Evolutionary conservation across 75 land plant species (phyloP).

Genomic region (Picea glauca): DNA sequence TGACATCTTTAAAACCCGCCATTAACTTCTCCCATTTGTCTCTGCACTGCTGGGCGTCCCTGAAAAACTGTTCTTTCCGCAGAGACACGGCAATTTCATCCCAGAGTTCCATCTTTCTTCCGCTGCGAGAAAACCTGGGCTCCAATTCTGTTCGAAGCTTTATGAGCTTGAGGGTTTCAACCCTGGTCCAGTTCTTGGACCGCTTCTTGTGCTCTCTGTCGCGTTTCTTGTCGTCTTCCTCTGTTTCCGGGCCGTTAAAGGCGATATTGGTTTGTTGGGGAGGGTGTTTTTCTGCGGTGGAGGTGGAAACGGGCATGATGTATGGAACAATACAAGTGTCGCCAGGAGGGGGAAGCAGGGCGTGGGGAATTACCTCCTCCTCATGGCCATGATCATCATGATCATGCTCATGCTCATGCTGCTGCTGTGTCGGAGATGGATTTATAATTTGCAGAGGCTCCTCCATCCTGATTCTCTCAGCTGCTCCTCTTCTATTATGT

Average conservation of each 20-base stretch:
- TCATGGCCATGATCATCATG: background rate
- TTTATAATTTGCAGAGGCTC: conserved; percentile 9
- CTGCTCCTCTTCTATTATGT: no score
- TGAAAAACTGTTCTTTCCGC: conserved; percentile 25
- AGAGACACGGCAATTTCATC: conserved; percentile 39
- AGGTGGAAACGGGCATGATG: background rate
- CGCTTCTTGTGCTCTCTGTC: conserved; percentile 48
- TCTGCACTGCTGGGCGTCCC: conserved; percentile 56
- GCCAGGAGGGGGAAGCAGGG: background rate
- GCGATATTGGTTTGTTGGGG: background rate
- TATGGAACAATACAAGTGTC: background rate
- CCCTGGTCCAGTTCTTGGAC: conserved; percentile 55
- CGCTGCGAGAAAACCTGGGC: conserved; percentile 33
- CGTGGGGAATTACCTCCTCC: background rate
- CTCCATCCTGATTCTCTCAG: background rate
- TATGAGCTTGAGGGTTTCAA: conserved; percentile 46
- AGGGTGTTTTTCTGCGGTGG: background rate
- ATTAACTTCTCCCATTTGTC: conserved; percentile 62
- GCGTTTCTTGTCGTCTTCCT: conserved; percentile 32
- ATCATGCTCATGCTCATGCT: background rate
- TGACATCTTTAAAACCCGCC: conserved; percentile 54
- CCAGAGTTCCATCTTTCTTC: conserved; percentile 51
- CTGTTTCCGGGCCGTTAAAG: background rate
- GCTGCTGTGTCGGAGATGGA: background rate
- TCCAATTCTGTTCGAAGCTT: conserved; percentile 35